Conservation (phyloP, 768 basidiomycete species). For the Mycena epipterygia region DNA sequence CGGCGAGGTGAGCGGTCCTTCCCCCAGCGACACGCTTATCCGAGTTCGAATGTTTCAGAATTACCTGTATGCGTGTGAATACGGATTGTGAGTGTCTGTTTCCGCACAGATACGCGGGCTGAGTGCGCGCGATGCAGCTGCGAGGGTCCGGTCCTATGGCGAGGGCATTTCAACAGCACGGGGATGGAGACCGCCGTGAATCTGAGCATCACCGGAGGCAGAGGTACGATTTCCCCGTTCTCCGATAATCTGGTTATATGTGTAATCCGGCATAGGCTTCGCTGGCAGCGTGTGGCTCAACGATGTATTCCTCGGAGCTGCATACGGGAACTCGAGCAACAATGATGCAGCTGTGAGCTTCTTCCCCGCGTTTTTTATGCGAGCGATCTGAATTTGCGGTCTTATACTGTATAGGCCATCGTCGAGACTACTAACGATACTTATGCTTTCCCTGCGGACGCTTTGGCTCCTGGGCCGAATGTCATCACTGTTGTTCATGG, state of each 20-base stretch:
- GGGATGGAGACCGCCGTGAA: slow-evolving; percentile 60
- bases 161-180: slow-evolving; percentile 66
- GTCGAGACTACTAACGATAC: slow-evolving; percentile 62
- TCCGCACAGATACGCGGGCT: background rate
- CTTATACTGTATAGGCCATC: slow-evolving; percentile 37
- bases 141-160: slow-evolving; percentile 71
- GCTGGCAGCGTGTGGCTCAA: slow-evolving; percentile 75
- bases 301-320: slow-evolving; percentile 62
- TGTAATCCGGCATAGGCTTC: slow-evolving; percentile 56
- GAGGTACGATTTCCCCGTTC: slow-evolving; percentile 48
- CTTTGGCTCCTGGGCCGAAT: slow-evolving; percentile 64
- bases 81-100: slow-evolving; percentile 62
- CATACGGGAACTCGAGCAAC: slow-evolving; percentile 57
- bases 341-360: slow-evolving; percentile 44
- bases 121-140: slow-evolving; percentile 52
- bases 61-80: slow-evolving; percentile 69
- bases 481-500: slow-evolving; percentile 70
- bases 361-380: background rate
- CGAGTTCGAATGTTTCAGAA: slow-evolving; percentile 14
- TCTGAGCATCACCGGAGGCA: slow-evolving; percentile 70
- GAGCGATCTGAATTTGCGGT: slow-evolving; percentile 8
- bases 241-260: background rate
- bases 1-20: slow-evolving; percentile 59
- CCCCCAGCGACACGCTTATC: background rate
- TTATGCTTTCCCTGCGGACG: slow-evolving; percentile 62